Percentiles rank a stretch among this genome's conserved stretches.
These are phyloP conservation scores for Linum lewisii DNA, from an alignment of 345 rosid genomes.

Conservation along the genomic window DNA sequence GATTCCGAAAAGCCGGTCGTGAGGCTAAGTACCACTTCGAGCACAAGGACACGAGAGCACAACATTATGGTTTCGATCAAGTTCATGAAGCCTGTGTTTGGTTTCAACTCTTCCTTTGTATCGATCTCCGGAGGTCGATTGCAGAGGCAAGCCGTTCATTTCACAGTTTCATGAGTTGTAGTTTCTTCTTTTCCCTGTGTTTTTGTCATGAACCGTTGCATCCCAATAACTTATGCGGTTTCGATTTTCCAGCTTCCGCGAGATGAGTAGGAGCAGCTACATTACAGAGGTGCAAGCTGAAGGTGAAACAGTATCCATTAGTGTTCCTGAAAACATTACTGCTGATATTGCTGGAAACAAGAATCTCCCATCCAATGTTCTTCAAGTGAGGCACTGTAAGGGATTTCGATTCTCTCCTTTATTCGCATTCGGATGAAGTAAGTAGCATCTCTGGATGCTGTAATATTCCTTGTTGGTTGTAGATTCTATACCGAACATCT, in stretches of 20 bases:
- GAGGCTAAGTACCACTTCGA: slow-evolving; percentile 57
- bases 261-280: slow-evolving; percentile 52
- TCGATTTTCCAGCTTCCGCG: slow-evolving; percentile 54
- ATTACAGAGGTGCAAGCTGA: slow-evolving; percentile 50
- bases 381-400: slow-evolving; percentile 80
- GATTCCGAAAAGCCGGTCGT: slow-evolving; percentile 80
- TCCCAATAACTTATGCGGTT: no score
- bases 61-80: slow-evolving; percentile 47
- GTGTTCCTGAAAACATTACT: slow-evolving; percentile 66
- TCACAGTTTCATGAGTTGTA: neutral
- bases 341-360: slow-evolving; percentile 84
- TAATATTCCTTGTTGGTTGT: slow-evolving; percentile 15
- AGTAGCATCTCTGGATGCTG: neutral
- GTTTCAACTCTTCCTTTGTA: slow-evolving; percentile 67
- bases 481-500: slow-evolving; percentile 63
- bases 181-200: no score
- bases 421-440: neutral
- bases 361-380: slow-evolving; percentile 59
- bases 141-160: slow-evolving; percentile 45
- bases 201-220: no score
- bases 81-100: slow-evolving; percentile 75
- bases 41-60: slow-evolving; percentile 53
- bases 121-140: slow-evolving; percentile 69
- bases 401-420: slow-evolving; percentile 10
- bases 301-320: slow-evolving; percentile 34